Percentiles rank a stretch among this genome's conserved stretches.
phyloP scores from a whole-genome alignment of 768 basidiomycete genomes.

The Boletus rex-veris region DNA sequence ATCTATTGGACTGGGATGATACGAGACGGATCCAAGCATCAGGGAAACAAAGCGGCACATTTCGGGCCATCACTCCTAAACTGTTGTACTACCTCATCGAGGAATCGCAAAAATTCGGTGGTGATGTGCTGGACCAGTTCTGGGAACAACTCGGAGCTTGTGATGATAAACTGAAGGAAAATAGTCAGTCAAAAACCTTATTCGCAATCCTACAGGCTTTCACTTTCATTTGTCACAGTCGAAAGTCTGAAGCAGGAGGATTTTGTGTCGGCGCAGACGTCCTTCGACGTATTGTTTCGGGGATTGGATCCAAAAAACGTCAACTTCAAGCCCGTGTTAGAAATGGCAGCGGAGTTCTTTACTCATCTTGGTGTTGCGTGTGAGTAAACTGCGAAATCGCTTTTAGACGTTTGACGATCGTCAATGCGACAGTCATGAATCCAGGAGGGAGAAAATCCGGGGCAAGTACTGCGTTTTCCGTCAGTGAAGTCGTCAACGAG shows the following conservation, averaged over 20 bases:
- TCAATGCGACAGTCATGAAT: not conserved
- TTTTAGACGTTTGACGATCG: not conserved
- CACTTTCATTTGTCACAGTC: not conserved
- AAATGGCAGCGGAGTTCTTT: not conserved
- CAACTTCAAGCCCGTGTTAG: not conserved
- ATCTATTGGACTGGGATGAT: not conserved
- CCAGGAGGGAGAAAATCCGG: not conserved
- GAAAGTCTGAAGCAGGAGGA: not conserved
- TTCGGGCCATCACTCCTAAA: not conserved
- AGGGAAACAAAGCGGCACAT: not conserved
- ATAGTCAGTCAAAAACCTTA: not conserved
- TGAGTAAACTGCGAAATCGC: not conserved
- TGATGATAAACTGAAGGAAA: not conserved
- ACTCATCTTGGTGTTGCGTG: constrained; percentile 2
- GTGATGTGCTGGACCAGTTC: not conserved
- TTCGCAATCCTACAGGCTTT: not conserved
- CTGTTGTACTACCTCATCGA: not conserved
- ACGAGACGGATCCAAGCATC: not conserved
- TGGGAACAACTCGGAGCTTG: constrained; percentile 1
- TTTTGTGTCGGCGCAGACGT: not conserved
- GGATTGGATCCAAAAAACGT: not conserved
- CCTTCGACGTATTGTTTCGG: not conserved
- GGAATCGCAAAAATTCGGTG: constrained; percentile 1
- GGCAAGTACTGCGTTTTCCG: not conserved
- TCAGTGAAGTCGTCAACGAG: not conserved